These are phyloP conservation scores for Vitis hybrid DNA, from an alignment of 177 flowering plant species.

Conservation along the genomic window DNA sequence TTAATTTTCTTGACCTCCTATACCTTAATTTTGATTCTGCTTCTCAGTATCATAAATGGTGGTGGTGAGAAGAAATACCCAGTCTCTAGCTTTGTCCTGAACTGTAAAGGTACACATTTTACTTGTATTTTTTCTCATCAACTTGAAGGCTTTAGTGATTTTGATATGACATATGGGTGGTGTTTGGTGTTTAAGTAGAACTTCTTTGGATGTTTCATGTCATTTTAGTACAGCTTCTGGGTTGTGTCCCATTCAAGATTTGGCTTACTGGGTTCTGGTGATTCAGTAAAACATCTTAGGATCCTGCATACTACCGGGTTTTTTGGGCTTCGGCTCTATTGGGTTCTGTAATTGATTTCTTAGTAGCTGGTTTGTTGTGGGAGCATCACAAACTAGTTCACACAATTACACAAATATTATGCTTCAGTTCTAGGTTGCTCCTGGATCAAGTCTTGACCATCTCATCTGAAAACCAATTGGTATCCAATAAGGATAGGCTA, in stretches of 20 bases:
- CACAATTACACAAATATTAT: background rate
- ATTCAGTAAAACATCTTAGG: background rate
- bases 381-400: background rate
- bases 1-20: background rate
- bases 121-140: background rate
- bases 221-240: background rate
- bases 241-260: no score
- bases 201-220: background rate
- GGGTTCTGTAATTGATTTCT: background rate
- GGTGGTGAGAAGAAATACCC: slow-evolving; percentile 82
- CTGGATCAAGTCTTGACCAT: no score
- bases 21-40: background rate
- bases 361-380: background rate
- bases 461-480: no score
- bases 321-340: no score
- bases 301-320: no score
- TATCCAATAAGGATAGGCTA: no score
- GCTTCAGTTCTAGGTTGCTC: no score
- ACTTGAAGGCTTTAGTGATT: no score
- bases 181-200: background rate
- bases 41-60: slow-evolving; percentile 59
- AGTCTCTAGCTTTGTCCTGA: slow-evolving; percentile 67
- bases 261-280: no score
- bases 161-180: background rate
- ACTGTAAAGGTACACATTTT: slow-evolving; percentile 65